phyloP scores from a whole-genome alignment of 768 basidiomycete genomes.

The Lactifluus rugatus region DNA sequence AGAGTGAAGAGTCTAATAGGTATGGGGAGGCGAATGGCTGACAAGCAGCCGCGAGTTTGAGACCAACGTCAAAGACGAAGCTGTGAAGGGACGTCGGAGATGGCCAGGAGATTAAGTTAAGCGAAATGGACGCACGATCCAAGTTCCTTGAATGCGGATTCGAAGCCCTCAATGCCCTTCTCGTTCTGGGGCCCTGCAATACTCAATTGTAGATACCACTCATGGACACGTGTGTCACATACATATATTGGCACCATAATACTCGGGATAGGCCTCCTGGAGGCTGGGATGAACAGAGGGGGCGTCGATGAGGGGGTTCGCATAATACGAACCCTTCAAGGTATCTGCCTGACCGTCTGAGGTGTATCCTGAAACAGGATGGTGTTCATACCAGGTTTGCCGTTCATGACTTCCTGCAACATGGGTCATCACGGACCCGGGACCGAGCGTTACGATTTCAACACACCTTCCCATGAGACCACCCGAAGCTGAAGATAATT shows the following conservation, averaged over 20 bases:
- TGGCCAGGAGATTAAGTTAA: not conserved
- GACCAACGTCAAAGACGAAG: constrained; percentile 76
- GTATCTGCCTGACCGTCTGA: constrained; percentile 40
- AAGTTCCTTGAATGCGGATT: constrained; percentile 79
- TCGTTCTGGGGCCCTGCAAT: constrained; percentile 51
- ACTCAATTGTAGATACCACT: not conserved
- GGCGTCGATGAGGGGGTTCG: constrained; percentile 65
- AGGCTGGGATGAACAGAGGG: constrained; percentile 52
- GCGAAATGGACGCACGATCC: constrained; percentile 40
- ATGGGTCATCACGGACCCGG: not conserved
- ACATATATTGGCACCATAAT: constrained; percentile 89
- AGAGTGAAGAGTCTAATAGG: constrained; percentile 53
- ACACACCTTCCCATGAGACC: constrained; percentile 87
- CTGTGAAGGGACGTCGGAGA: constrained; percentile 28
- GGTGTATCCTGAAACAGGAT: not conserved
- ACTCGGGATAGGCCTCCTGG: constrained; percentile 59
- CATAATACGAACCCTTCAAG: constrained; percentile 92
- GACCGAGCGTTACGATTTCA: not conserved
- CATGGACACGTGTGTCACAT: constrained; percentile 12
- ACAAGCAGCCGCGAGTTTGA: constrained; percentile 75
- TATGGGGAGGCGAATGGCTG: constrained; percentile 76
- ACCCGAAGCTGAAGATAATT: constrained; percentile 62
- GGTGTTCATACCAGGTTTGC: constrained; percentile 52
- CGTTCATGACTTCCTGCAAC: constrained; percentile 88
- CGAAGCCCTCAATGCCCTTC: constrained; percentile 60